Evolutionary conservation across 2,329 filamentous ascomycete genomes (phyloP), one percentile per base, ranked within the genome.

Genomic region (Pseudogymnoascus sp.): DNA sequence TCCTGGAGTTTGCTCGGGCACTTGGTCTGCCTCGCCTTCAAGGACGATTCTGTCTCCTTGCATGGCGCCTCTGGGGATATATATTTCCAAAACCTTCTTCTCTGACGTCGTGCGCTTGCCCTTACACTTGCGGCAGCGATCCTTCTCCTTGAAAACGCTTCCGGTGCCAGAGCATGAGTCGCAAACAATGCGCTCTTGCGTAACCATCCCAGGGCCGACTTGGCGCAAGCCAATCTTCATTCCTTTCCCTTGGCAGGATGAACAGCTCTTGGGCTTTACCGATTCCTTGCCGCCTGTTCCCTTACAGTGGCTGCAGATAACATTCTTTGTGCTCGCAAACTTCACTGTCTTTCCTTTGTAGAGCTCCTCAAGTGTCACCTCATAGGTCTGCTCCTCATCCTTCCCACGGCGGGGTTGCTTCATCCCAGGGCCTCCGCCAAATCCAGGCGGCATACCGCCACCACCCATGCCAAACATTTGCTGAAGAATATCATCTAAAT

Each of bases 341-440:
- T 96, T 95, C 72, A 96, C 95, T 0, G 95, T 97, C 82, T 97
- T 97, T 71, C 95, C 95, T 79, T 96, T 97, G 83, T 97, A 99
- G 33, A 99, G 82, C 76, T 99, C 95, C 75, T 97, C 95, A 64
- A 99, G 79, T 1, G 87, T 89, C 63, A 97, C 90, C 74, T 92
- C 88, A 77, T 99, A 97, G 70, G 91, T 85, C 71, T 96, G 91
- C 74, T 96, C 88, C 75, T 97, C 93, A 68, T 93, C 88, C 61
- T 84, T 86, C 52, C 93, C 92, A 70, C 87, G 89, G 64, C 88
- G 81, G 23, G 87, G 87, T 67, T 83, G 81, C 67, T 80, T 80
- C 9, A 85, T 84, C 2, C 82, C 80, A 35, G 71, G 74, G 18
- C 72, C 70, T 37, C 69, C 71, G 43, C 66, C 65, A 52, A 70